Conservation (phyloP, 441 rosid genomes). For the Pelargonium myrrhifolium region DNA sequence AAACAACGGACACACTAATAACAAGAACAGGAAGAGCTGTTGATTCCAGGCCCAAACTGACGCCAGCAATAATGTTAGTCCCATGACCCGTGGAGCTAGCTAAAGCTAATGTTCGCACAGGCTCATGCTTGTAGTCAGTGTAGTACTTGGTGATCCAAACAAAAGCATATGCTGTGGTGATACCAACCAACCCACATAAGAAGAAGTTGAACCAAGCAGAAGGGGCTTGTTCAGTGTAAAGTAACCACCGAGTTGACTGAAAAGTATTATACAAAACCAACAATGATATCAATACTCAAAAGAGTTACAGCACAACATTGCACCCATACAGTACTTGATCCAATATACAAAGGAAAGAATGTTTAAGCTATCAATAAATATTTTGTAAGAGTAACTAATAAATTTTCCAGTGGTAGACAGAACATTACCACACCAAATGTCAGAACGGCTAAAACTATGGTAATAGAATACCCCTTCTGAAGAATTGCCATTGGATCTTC, state of each 20-base stretch:
- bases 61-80: slow-evolving; percentile 95
- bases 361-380: background rate
- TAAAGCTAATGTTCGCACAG: slow-evolving; percentile 84
- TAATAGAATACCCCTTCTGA: slow-evolving; percentile 92
- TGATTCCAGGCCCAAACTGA: slow-evolving; percentile 98
- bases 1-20: slow-evolving; percentile 68
- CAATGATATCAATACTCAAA: slow-evolving; percentile 25
- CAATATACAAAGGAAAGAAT: slow-evolving; percentile 1
- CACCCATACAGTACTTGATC: slow-evolving; percentile 11
- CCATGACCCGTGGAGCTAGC: slow-evolving; percentile 98
- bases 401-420: slow-evolving; percentile 13
- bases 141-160: slow-evolving; percentile 94
- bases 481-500: slow-evolving; percentile 98
- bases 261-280: slow-evolving; percentile 21
- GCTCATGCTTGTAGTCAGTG: slow-evolving; percentile 96
- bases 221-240: slow-evolving; percentile 90
- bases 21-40: slow-evolving; percentile 96
- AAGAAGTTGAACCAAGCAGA: slow-evolving; percentile 94
- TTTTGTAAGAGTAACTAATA: background rate
- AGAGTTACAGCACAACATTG: slow-evolving; percentile 7
- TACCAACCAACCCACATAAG: slow-evolving; percentile 90
- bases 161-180: slow-evolving; percentile 82
- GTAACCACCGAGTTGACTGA: slow-evolving; percentile 98
- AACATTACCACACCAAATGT: slow-evolving; percentile 76
- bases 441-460: slow-evolving; percentile 83